Evolutionary conservation across 108 stramenopile genomes (phyloP).

Genomic region (Mediolabrus comicus): DNA sequence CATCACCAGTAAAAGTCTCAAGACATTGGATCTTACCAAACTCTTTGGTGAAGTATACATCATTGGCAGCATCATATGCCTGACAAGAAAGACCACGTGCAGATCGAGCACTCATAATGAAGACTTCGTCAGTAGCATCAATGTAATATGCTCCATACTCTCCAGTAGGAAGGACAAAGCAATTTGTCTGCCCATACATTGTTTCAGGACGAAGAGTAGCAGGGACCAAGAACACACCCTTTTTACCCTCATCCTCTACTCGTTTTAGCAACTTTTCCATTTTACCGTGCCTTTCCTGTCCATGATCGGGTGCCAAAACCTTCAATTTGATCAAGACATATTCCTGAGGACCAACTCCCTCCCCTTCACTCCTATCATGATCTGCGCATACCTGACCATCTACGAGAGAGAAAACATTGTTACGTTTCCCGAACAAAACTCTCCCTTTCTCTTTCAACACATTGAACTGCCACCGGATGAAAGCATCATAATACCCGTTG

Average conservation of each 20-base stretch:
- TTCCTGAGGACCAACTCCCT: constrained; percentile 98
- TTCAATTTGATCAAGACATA: constrained; percentile 96
- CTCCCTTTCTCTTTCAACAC: constrained; percentile 75
- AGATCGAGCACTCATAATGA: constrained; percentile 90
- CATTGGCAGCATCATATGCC: constrained; percentile 61
- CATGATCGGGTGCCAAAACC: constrained; percentile 86
- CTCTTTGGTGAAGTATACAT: constrained; percentile 73
- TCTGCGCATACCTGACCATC: constrained; percentile 99
- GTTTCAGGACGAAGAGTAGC: constrained; percentile 99
- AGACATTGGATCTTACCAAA: constrained; percentile 83
- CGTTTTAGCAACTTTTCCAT: constrained; percentile 63
- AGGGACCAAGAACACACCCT: constrained; percentile 89
- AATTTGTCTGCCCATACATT: constrained; percentile 99
- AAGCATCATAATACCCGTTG: constrained; percentile 97
- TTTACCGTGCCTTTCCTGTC: constrained; percentile 67
- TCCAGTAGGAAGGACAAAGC: constrained; percentile 96
- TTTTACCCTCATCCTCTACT: constrained; percentile 35
- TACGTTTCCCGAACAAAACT: constrained; percentile 93
- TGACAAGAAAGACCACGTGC: constrained; percentile 94
- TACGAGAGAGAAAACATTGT: constrained; percentile 92
- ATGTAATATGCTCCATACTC: constrained; percentile 97
- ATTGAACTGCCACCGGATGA: constrained; percentile 96
- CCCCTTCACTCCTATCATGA: constrained; percentile 96
- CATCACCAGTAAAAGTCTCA: constrained; percentile 84
- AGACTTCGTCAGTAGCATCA: constrained; percentile 84